These are phyloP conservation scores for Amanita pallidorosea DNA, from an alignment of 768 basidiomycete species.

Conservation along the genomic window DNA sequence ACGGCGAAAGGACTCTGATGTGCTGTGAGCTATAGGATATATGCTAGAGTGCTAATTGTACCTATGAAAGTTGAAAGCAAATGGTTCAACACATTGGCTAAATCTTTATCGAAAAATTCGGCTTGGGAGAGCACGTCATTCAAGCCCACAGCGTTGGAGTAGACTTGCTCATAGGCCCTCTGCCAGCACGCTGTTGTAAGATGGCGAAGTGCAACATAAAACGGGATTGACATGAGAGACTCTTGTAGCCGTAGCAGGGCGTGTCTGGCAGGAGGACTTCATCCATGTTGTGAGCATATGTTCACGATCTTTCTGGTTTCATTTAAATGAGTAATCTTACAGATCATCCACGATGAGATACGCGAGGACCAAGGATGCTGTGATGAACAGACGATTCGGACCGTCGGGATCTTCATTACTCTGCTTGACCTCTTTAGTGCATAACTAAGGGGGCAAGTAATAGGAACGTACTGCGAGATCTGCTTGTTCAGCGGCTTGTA, in stretches of 20 bases:
- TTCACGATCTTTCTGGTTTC: not conserved
- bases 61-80: constrained; percentile 44
- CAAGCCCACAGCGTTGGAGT: constrained; percentile 33
- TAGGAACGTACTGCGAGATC: constrained; percentile 40
- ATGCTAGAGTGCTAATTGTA: constrained; percentile 12
- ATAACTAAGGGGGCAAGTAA: not conserved
- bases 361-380: constrained; percentile 50
- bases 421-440: constrained; percentile 13
- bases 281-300: not conserved
- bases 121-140: constrained; percentile 28
- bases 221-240: constrained; percentile 27
- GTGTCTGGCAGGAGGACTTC: constrained; percentile 49
- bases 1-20: constrained; percentile 45
- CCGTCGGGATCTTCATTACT: constrained; percentile 25
- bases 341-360: constrained; percentile 56
- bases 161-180: constrained; percentile 46
- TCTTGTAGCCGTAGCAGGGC: constrained; percentile 48
- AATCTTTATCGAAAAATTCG: constrained; percentile 33
- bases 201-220: constrained; percentile 33
- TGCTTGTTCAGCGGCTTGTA: constrained; percentile 34
- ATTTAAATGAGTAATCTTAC: constrained; percentile 25
- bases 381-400: constrained; percentile 36
- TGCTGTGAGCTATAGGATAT: not conserved
- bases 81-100: constrained; percentile 31
- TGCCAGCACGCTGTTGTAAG: constrained; percentile 43